phyloP scores from a whole-genome alignment of 805 yeast species.

The Candida verbasci region DNA sequence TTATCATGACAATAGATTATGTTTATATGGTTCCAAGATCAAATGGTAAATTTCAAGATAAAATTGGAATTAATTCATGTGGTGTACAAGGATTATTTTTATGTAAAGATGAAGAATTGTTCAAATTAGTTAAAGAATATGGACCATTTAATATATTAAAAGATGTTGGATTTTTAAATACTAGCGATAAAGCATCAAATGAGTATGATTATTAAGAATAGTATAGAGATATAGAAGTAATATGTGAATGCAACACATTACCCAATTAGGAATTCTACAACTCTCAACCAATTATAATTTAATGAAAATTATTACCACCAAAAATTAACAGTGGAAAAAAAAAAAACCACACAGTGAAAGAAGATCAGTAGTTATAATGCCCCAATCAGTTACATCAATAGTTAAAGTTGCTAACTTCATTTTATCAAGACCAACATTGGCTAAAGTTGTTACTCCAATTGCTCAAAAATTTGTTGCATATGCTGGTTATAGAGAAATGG shows the following conservation, averaged over 20 bases:
- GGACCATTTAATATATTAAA: conserved; percentile 52
- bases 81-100: conserved; percentile 77
- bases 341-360: not conserved
- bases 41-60: conserved; percentile 44
- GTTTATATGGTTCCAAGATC: conserved; percentile 84
- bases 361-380: conserved; percentile 27
- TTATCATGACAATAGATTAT: conserved; percentile 78
- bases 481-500: conserved; percentile 93
- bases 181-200: conserved; percentile 51
- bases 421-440: conserved; percentile 72
- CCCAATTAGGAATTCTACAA: conserved; percentile 22
- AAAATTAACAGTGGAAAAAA: not conserved
- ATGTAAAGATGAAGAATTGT: conserved; percentile 62
- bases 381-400: conserved; percentile 57
- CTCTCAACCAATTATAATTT: conserved; percentile 22
- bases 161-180: conserved; percentile 64
- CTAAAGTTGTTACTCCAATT: conserved; percentile 72
- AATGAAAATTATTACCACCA: conserved; percentile 14
- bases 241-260: too few relatives aligned
- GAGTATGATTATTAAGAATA: conserved; percentile 55
- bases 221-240: not conserved
- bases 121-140: conserved; percentile 41
- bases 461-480: conserved; percentile 68
- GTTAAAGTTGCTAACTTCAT: conserved; percentile 75
- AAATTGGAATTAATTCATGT: conserved; percentile 68